Conservation (phyloP, 257 asterid species). For the Solanum sitiens region DNA sequence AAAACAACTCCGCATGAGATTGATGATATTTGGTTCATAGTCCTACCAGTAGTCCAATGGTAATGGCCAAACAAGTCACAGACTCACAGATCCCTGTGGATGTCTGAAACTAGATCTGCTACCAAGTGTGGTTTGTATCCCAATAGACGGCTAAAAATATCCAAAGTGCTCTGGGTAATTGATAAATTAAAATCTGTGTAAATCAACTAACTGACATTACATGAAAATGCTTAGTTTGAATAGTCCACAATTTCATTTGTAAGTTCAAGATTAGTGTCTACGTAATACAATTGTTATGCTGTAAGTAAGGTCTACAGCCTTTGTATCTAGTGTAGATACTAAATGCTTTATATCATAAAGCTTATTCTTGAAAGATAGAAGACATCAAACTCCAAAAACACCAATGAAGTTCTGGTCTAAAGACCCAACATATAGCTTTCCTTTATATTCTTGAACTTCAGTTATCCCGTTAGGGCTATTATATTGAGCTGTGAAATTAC, state of each 20-base stretch:
- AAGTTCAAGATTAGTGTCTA: background rate
- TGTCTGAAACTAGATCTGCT: background rate
- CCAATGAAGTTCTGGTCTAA: background rate
- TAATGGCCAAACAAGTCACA: no score
- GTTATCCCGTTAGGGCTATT: slow-evolving; percentile 7
- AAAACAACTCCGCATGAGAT: no score
- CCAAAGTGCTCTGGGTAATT: background rate
- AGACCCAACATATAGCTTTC: background rate
- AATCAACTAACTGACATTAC: background rate
- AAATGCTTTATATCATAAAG: background rate
- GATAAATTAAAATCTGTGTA: background rate
- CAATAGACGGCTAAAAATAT: background rate
- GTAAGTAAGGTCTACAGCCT: background rate
- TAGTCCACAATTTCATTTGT: background rate
- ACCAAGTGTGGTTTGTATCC: background rate
- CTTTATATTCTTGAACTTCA: slow-evolving; percentile 1
- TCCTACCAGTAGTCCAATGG: no score
- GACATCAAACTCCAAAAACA: background rate
- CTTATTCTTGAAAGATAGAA: background rate
- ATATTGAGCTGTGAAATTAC: slow-evolving; percentile 8
- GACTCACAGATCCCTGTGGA: no score
- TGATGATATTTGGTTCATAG: no score
- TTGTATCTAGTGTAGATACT: background rate
- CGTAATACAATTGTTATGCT: background rate
- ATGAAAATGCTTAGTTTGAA: background rate